Evolutionary conservation across 108 stramenopile species (phyloP), one percentile per base, ranked within the genome.

Genomic region (Skeletonema menzelii): DNA sequence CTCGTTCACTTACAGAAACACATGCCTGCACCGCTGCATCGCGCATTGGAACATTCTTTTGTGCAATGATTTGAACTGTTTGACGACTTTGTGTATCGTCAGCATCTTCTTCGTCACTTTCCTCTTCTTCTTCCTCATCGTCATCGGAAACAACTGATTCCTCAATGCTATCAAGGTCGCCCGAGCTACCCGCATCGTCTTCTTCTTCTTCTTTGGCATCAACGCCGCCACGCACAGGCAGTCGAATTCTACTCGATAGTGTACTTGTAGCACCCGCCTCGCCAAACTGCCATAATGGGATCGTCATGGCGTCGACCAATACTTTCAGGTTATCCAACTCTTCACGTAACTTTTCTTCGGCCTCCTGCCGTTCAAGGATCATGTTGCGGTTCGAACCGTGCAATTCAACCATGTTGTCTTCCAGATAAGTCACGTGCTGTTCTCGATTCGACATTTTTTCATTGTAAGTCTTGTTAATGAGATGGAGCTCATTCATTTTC

Each of bases 401-500:
- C n/a, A 92, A 57, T 30, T 91, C 91, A 30, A 77, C 70, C 3
- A 96, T 65, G 69, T 87, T 85, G 35, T 90, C 89, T 77, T 93
- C 92, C 6, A 96, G 79, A 58, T 92, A 92, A 8, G 84, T 80
- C 24, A 91, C 87, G 59, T 92, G 88, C 53, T 91, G 84, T 62
- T 96, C 95, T 58, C 92, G 73, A 69, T 86, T 84, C 6, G 81
- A 83, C 65, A 92, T 86, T 63, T 92, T 93, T 58, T 88, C 79
- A 62, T 79, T 79, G 56, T 91, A 85, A n/a, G 87, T 87, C 65
- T 96, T 92, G 68, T 92, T 92, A 17, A 92, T 86, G 31, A 94
- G 75, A 60, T 96, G 89, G 24, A 96, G 82, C 61, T 96, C 95
- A 69, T 96, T 92, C 91, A 93, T 91, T 60, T 94, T 96, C 87